Percentiles rank a stretch among this genome's conserved stretches.
Evolutionary conservation across 2,329 filamentous ascomycete genomes (phyloP).

Genomic region (Ophiocordyceps robertsii): DNA sequence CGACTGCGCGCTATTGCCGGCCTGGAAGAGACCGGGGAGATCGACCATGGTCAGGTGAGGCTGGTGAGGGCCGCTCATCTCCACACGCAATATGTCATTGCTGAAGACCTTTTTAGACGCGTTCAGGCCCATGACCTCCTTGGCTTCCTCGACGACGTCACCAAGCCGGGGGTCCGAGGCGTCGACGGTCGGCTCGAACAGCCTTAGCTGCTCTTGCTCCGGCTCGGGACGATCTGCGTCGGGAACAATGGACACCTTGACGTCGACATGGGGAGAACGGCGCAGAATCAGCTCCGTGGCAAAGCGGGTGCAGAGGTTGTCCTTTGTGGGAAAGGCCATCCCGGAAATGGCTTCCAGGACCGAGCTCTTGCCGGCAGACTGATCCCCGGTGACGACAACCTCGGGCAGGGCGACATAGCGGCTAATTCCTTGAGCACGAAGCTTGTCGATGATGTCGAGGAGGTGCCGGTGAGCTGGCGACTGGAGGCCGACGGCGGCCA

Average conservation of each 20-base stretch:
- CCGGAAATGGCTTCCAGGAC: slow-evolving; percentile 52
- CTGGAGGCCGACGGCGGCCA: slow-evolving; percentile 4
- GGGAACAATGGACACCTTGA: slow-evolving; percentile 19
- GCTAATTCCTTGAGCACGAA: slow-evolving; percentile 6
- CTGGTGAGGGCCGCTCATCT: slow-evolving; percentile 30
- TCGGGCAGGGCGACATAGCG: slow-evolving; percentile 25
- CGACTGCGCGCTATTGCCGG: slow-evolving; percentile 31
- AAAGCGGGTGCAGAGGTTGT: slow-evolving; percentile 48
- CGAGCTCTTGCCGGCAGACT: slow-evolving; percentile 51
- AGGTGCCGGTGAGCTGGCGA: slow-evolving; percentile 5
- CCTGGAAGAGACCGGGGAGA: slow-evolving; percentile 40
- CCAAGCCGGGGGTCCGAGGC: slow-evolving; percentile 12
- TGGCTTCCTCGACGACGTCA: slow-evolving; percentile 24
- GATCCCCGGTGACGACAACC: slow-evolving; percentile 46
- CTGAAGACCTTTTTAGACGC: slow-evolving; percentile 23
- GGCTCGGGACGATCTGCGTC: slow-evolving; percentile 12
- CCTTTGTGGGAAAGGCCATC: slow-evolving; percentile 44
- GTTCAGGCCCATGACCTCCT: slow-evolving; percentile 33
- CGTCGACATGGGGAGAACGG: slow-evolving; percentile 17
- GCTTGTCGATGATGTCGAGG: slow-evolving; percentile 7
- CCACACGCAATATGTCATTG: slow-evolving; percentile 31
- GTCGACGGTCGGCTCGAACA: slow-evolving; percentile 12
- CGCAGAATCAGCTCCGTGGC: slow-evolving; percentile 48
- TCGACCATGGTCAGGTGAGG: slow-evolving; percentile 45
- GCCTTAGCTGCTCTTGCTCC: slow-evolving; percentile 11